Evolutionary conservation across 2,329 filamentous ascomycete species (phyloP), one percentile per base, ranked within the genome.

Genomic region (Talaromyces rugulosus): DNA sequence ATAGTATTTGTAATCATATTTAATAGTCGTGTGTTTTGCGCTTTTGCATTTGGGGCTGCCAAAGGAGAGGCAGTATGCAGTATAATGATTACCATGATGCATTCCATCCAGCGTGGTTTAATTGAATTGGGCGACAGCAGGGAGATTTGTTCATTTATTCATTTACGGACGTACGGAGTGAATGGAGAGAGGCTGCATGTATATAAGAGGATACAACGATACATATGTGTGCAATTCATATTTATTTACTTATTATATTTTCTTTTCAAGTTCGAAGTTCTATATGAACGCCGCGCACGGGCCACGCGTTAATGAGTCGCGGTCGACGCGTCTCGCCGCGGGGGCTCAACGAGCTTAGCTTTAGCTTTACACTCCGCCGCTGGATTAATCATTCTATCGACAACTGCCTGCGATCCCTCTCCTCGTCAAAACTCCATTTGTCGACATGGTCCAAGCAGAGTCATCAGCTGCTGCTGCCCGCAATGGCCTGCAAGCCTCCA

Each of bases 401-500:
- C 44, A 47, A 23, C 18, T 23, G 8, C 44, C 11, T 23, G 33
- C 33, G 7, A 36, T 9, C 23, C 16, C 11, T 27, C 8, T 47
- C n/a, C 44, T 18, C 23, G 11, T 3, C 44, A 23, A 47, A 42
- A 1, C 9, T 27, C 8, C 30, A 31, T 23, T 23, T 42, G 14
- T 53, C 62, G 72, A 52, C 36, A 80, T 80, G 77, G 72, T 67
- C 23, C 76, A 81, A 68, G 77, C 78, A 59, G 80, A 82, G 68
- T 81, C 80, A 27, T 82, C 80, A 27, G 72, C 75, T 31, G 75
- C 74, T 56, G 78, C 75, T 61, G 71, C 76, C 36, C 74, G 73
- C 56, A 78, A 78, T 70, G 75, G 72, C 30, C 70, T 77, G 40
- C 77, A 76, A 63, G 71, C 77, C 12, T 71, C 73, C 52, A 74